Conservation (phyloP, 2,329 filamentous ascomycete genomes). For the Talaromyces sp. region DNA sequence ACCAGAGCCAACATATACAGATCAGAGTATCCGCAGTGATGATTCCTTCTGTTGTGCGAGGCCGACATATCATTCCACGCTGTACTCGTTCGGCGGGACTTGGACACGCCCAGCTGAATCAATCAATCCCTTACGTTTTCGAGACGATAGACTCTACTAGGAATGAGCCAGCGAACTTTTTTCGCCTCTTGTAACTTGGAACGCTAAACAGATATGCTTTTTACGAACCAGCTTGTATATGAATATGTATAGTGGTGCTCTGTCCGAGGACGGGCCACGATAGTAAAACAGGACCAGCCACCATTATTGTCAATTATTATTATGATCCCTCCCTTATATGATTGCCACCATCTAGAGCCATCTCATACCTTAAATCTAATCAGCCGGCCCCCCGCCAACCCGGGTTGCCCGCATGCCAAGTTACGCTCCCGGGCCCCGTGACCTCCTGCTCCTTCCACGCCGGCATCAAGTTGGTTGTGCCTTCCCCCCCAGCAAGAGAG, state of each 20-base stretch:
- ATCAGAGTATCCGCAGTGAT: neutral
- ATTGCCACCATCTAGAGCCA: neutral
- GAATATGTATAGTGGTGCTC: neutral
- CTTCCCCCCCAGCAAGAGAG: neutral
- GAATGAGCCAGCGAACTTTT: neutral
- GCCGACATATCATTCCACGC: neutral
- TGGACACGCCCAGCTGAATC: neutral
- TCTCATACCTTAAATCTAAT: neutral
- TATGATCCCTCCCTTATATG: neutral
- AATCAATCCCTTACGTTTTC: neutral
- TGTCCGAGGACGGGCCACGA: neutral
- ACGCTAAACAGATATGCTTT: neutral
- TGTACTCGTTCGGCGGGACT: neutral
- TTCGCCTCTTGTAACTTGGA: neutral
- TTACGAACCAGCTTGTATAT: neutral
- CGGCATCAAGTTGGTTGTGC: neutral
- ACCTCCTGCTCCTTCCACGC: neutral
- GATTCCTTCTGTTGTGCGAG: neutral
- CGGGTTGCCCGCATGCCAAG: neutral
- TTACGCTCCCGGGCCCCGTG: neutral
- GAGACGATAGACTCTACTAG: neutral
- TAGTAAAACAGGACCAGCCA: neutral
- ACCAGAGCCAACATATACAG: neutral
- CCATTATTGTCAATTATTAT: neutral
- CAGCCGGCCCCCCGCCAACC: neutral